phyloP scores from a whole-genome alignment of 208 protist species.

The Strigomonas culicis region DNA sequence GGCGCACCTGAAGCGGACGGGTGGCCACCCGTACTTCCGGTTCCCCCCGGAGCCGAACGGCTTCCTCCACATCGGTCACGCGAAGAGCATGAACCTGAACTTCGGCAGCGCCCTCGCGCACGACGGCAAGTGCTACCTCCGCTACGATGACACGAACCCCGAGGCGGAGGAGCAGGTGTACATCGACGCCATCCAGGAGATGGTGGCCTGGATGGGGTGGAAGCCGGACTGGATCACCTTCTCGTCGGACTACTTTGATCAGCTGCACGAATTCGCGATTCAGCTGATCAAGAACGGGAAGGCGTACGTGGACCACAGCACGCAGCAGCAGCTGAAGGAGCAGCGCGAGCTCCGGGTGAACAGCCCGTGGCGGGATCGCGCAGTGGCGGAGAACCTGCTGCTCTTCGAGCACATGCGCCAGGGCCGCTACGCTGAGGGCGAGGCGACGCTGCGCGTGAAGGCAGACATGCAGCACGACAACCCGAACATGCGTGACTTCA shows the following conservation, averaged over 20 bases:
- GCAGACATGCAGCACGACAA: conserved; percentile 97
- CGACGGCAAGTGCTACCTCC: conserved; percentile 94
- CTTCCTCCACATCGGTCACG: conserved; percentile 99
- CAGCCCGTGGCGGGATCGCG: conserved; percentile 88
- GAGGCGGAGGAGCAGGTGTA: conserved; percentile 97
- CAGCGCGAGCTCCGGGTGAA: conserved; percentile 81
- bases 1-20: conserved; percentile 53
- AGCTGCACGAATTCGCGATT: conserved; percentile 97
- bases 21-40: conserved; percentile 86
- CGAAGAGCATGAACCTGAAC: conserved; percentile 99
- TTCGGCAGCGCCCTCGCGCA: conserved; percentile 95
- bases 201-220: conserved; percentile 92
- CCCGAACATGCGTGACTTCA: conserved; percentile 98
- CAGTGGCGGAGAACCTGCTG: conserved; percentile 89
- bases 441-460: conserved; percentile 98
- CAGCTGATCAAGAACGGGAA: conserved; percentile 97
- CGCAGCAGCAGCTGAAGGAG: conserved; percentile 93
- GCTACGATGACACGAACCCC: conserved; percentile 99
- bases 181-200: conserved; percentile 95
- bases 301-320: conserved; percentile 98
- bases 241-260: conserved; percentile 99
- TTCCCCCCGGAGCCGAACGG: conserved; percentile 98
- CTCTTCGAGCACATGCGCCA: conserved; percentile 94
- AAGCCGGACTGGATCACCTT: conserved; percentile 94
- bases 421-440: conserved; percentile 96